Conservation (phyloP, 495 filamentous ascomycete species). For the Penicillium steckii region DNA sequence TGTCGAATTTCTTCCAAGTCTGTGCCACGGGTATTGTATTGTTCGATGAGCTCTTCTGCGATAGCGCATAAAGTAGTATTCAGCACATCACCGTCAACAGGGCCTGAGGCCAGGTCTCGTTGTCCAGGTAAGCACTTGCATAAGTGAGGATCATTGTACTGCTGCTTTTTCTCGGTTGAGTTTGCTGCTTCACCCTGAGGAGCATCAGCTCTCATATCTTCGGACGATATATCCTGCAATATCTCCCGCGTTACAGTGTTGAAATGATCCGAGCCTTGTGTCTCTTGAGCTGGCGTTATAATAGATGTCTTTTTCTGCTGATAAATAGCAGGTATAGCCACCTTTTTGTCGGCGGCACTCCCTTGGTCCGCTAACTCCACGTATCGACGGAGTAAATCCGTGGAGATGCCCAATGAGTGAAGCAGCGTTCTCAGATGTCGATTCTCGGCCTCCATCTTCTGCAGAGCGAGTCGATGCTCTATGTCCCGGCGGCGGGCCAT, state of each 20-base stretch:
- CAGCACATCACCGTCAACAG: slow-evolving; percentile 27
- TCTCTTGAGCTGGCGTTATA: neutral
- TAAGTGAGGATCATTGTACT: slow-evolving; percentile 14
- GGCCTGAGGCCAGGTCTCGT: neutral
- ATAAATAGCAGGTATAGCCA: slow-evolving; percentile 39
- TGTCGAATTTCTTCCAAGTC: slow-evolving; percentile 35
- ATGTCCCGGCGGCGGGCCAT: slow-evolving; percentile 35
- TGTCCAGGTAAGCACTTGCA: slow-evolving; percentile 30
- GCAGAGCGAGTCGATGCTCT: slow-evolving; percentile 32
- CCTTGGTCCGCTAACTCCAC: slow-evolving; percentile 21
- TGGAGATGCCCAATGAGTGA: slow-evolving; percentile 24
- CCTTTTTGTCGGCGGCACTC: slow-evolving; percentile 24
- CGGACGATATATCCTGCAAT: too few species aligned
- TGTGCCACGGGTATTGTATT: slow-evolving; percentile 40
- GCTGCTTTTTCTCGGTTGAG: neutral
- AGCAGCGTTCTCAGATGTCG: slow-evolving; percentile 29
- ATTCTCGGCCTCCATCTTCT: slow-evolving; percentile 43
- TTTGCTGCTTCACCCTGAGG: neutral
- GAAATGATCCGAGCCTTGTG: neutral
- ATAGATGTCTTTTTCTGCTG: neutral
- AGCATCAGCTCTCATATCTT: neutral
- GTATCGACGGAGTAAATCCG: slow-evolving; percentile 30
- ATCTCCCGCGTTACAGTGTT: too few species aligned
- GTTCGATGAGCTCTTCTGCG: slow-evolving; percentile 38
- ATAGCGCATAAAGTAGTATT: slow-evolving; percentile 45